A percentile compares a stretch with the other conserved stretches of the same genome.
Evolutionary conservation across 2,329 filamentous ascomycete genomes (phyloP).

Genomic region (Talaromyces rugulosus): DNA sequence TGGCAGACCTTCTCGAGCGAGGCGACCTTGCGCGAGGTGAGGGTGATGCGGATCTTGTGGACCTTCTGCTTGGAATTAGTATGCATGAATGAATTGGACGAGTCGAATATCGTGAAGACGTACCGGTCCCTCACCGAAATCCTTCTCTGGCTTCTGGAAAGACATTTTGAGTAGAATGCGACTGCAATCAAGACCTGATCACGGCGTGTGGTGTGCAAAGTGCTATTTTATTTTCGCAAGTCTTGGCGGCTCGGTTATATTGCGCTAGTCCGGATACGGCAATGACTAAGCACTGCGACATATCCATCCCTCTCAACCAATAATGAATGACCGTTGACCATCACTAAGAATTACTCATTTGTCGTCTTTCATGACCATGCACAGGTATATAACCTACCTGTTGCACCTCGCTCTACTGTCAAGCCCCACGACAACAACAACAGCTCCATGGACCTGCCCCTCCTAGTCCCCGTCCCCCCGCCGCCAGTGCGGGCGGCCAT

Average conservation of each 20-base stretch:
- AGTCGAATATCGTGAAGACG: conserved; percentile 29
- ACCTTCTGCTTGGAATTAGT: conserved; percentile 59
- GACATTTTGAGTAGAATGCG: conserved; percentile 62
- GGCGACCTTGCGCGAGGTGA: conserved; percentile 90
- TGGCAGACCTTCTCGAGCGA: conserved; percentile 97
- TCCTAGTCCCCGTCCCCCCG: conserved; percentile 74
- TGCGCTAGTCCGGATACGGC: not conserved
- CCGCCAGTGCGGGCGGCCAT: conserved; percentile 63
- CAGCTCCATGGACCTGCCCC: conserved; percentile 55
- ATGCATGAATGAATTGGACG: not conserved
- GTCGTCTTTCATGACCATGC: not conserved
- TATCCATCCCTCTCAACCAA: not conserved
- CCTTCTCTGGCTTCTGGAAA: conserved; percentile 94
- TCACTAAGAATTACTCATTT: not conserved
- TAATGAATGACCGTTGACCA: not conserved
- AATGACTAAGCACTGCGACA: not conserved
- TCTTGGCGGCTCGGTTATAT: not conserved
- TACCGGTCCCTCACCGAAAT: conserved; percentile 75
- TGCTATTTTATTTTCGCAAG: conserved; percentile 50
- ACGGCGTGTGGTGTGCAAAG: conserved; percentile 66
- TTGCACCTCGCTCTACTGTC: not conserved
- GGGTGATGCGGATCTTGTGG: conserved; percentile 98
- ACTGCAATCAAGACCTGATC: conserved; percentile 76
- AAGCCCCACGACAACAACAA: not conserved
- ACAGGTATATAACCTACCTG: not conserved